Conservation (phyloP, 2,329 filamentous ascomycete species). For the Alternaria ventricosa region DNA sequence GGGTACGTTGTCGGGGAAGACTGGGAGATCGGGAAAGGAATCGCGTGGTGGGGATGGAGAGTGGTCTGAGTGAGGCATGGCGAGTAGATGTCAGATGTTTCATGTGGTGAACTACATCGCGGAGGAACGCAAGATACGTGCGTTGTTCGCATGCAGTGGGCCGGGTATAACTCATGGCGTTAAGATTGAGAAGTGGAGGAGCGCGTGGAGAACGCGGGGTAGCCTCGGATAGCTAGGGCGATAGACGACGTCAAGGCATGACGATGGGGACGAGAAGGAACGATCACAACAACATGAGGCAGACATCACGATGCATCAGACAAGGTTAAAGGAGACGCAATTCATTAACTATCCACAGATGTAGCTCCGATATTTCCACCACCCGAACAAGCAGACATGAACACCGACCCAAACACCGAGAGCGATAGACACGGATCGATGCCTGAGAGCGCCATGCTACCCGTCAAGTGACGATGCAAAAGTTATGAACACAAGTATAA, state of each 20-base stretch:
- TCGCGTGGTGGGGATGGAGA: slow-evolving; percentile 16
- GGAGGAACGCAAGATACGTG: background rate
- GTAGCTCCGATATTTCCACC: slow-evolving; percentile 38
- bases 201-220: slow-evolving; percentile 5
- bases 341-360: slow-evolving; percentile 51
- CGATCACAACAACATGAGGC: background rate
- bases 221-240: background rate
- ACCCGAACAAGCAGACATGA: slow-evolving; percentile 29
- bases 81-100: background rate
- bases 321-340: slow-evolving; percentile 29
- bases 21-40: slow-evolving; percentile 45
- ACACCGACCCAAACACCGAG: slow-evolving; percentile 22
- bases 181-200: background rate
- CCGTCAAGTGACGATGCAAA: slow-evolving; percentile 37
- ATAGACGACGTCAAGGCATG: background rate
- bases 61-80: slow-evolving; percentile 33
- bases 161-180: background rate
- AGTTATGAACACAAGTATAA: slow-evolving; percentile 49
- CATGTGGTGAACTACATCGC: background rate
- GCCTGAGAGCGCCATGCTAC: slow-evolving; percentile 25
- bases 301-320: background rate
- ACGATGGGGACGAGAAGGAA: background rate
- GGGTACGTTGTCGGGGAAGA: slow-evolving; percentile 51
- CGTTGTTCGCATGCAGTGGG: background rate
- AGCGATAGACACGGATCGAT: slow-evolving; percentile 22